Evolutionary conservation across 2,329 filamentous ascomycete species (phyloP), one percentile per base, ranked within the genome.

Genomic region (Alternaria angustiovoidea): DNA sequence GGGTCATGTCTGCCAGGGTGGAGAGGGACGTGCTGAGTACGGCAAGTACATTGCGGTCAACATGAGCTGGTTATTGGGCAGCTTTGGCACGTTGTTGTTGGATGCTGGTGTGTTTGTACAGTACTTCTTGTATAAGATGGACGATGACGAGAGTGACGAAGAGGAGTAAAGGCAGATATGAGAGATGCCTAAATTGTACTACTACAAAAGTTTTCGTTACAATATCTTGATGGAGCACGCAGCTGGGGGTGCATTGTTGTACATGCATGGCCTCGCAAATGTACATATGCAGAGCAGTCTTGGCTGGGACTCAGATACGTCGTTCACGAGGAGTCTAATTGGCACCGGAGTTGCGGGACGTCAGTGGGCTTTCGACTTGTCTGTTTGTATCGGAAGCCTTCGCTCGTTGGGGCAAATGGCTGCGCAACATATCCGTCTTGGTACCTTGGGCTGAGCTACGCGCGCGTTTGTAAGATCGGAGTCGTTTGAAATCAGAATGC

Each of bases 21-120:
- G 89, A 0, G 92, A 96, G 79, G 86, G 87, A 0, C 75, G 77
- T 11, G 80, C 76, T 1, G 83, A 94, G 12, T 98, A 98, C 78
- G 88, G 86, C 28, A 83, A 85, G 63, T 97, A 98, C 80, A 89
- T 98, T 30, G 85, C 94, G 7, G 91, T 98, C 34, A 99, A 98
- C 77, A 81, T 93, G 30, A 94, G 91, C 66, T 99, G 95, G 95
- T 74, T 99, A 60, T 84, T 93, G 4, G 95, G 95, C 1, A 97
- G 94, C 75, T 84, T 95, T 49, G 93, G 96, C 1, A 97, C 94
- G 2, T 81, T 98, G 57, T 80, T 95, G 56, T 81, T 98, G 65
- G 95, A 98, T 79, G 83, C 94, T 75, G 88, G 86, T 28, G 95
- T 98, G 3, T 97, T 97, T 78, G 87, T 88, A 11, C 94, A 98